A percentile compares a stretch with the other conserved stretches of the same genome.
Evolutionary conservation across 257 asterid species (phyloP).

Genomic region (Jasminum sambac): DNA sequence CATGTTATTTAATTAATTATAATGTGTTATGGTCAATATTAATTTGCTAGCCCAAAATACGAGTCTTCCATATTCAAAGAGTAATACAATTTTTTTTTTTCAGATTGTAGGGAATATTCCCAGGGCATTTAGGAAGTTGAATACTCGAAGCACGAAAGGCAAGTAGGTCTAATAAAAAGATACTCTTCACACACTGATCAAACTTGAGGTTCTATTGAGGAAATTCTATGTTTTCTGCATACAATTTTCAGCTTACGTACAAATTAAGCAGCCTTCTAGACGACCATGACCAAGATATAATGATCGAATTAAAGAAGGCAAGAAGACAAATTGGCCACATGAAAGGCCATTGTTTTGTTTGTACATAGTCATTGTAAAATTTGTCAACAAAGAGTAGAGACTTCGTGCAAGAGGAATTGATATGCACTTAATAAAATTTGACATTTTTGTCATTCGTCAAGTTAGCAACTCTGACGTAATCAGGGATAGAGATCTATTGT

Average conservation of each 20-base stretch:
- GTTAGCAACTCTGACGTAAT: too few species aligned
- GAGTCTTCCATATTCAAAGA: too few species aligned
- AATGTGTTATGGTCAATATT: too few species aligned
- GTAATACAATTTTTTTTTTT: too few species aligned
- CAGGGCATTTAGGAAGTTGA: neutral
- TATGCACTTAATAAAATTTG: too few species aligned
- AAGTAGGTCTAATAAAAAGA: neutral
- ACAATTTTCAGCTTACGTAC: neutral
- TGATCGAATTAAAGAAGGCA: neutral
- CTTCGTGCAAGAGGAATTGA: too few species aligned
- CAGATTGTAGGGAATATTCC: too few species aligned
- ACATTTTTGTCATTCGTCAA: too few species aligned
- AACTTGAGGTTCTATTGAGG: neutral
- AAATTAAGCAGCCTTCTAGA: neutral
- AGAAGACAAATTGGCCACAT: neutral
- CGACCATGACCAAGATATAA: neutral
- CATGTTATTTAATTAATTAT: too few species aligned
- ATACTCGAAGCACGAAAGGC: neutral
- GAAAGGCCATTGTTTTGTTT: too few species aligned
- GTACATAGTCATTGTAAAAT: neutral
- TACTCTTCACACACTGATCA: neutral
- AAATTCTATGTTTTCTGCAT: neutral
- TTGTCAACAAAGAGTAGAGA: neutral
- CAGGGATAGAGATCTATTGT: too few species aligned
- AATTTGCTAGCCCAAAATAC: too few species aligned